Conservation (phyloP, 805 yeast genomes). For the Phaffomyces antillensis region DNA sequence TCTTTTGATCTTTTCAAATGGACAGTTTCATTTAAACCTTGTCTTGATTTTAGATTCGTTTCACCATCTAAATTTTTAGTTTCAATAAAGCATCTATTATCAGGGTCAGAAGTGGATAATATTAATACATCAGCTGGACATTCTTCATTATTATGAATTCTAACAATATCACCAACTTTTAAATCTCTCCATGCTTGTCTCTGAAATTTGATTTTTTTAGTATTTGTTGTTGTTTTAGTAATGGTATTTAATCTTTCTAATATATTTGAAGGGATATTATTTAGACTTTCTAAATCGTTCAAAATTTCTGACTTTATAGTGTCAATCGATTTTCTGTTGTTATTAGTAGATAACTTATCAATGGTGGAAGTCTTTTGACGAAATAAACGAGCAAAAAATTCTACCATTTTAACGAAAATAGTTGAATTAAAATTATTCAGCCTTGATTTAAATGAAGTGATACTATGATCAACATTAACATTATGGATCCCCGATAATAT, state of each 20-base stretch:
- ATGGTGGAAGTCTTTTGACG: slow-evolving; percentile 13
- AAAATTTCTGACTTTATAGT: slow-evolving; percentile 9
- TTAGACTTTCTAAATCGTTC: background rate
- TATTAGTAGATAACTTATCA: slow-evolving; percentile 6
- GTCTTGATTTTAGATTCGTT: slow-evolving; percentile 67
- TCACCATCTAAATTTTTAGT: slow-evolving; percentile 34
- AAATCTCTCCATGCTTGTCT: slow-evolving; percentile 61
- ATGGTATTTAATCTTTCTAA: slow-evolving; percentile 3
- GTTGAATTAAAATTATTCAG: slow-evolving; percentile 47
- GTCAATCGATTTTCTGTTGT: slow-evolving; percentile 9
- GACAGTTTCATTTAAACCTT: slow-evolving; percentile 55
- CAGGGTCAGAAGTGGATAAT: slow-evolving; percentile 61
- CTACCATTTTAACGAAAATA: slow-evolving; percentile 17
- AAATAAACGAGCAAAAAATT: slow-evolving; percentile 15
- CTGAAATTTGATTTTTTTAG: slow-evolving; percentile 23
- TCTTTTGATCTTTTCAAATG: slow-evolving; percentile 40
- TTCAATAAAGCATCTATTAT: slow-evolving; percentile 66
- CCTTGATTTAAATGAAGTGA: slow-evolving; percentile 41
- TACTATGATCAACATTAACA: slow-evolving; percentile 52
- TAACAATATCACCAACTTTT: slow-evolving; percentile 65
- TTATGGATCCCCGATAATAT: slow-evolving; percentile 48
- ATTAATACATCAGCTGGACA: slow-evolving; percentile 71
- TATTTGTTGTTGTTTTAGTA: slow-evolving; percentile 1
- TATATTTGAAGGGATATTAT: slow-evolving; percentile 3
- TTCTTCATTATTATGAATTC: slow-evolving; percentile 71